Conservation (phyloP, 2,329 filamentous ascomycete species). For the Gnomoniopsis sp. region DNA sequence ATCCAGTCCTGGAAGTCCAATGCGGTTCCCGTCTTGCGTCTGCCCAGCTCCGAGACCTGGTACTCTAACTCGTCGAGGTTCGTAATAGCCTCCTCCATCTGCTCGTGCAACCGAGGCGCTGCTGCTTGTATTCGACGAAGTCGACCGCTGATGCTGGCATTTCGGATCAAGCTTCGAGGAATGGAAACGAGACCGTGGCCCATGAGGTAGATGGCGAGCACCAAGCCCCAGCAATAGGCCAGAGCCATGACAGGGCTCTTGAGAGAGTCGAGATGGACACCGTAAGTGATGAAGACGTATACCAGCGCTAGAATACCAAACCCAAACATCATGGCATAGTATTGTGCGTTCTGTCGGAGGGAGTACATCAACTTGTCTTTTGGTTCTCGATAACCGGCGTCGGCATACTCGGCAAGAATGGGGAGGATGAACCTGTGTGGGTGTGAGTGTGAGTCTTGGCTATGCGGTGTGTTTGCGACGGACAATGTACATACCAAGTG, state of each 20-base stretch:
- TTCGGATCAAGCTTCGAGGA: conserved; percentile 74
- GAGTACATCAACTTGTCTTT: conserved; percentile 80
- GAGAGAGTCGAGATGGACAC: conserved; percentile 67
- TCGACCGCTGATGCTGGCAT: conserved; percentile 71
- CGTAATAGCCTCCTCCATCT: conserved; percentile 78
- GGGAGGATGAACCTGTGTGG: conserved; percentile 78
- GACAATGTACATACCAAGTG: conserved; percentile 66
- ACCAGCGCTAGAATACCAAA: conserved; percentile 69
- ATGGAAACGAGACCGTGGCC: conserved; percentile 93
- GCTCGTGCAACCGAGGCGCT: conserved; percentile 81
- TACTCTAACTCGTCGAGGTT: conserved; percentile 77
- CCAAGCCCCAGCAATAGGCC: conserved; percentile 88
- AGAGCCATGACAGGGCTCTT: conserved; percentile 89
- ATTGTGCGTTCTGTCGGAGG: conserved; percentile 80
- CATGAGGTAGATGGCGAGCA: conserved; percentile 95
- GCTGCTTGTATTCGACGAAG: conserved; percentile 72
- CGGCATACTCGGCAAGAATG: conserved; percentile 88
- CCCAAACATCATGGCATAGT: conserved; percentile 76
- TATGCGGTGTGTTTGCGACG: neutral
- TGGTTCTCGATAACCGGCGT: conserved; percentile 87
- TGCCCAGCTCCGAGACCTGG: conserved; percentile 74
- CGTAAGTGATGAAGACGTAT: conserved; percentile 79
- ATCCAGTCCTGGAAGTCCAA: conserved; percentile 87
- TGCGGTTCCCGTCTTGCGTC: conserved; percentile 76
- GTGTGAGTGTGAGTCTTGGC: conserved; percentile 17